phyloP scores from a whole-genome alignment of 2,329 filamentous ascomycete species.

The Trichoderma asperellum region DNA sequence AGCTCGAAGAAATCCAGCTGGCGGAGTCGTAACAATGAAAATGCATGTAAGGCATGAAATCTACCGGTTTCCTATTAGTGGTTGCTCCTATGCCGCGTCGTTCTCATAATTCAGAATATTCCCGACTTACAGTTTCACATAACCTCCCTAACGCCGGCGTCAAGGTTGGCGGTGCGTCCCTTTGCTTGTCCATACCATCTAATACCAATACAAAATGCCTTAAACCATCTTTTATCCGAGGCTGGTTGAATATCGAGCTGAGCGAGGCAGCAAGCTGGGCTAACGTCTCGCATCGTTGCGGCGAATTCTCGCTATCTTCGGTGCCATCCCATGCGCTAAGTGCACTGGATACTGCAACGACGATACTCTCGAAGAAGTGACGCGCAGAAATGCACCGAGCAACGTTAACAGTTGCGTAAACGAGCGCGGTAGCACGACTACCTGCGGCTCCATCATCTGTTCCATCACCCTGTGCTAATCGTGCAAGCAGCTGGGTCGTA shows the following conservation, averaged over 20 bases:
- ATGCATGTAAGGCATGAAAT: conserved; percentile 78
- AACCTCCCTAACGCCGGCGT: conserved; percentile 80
- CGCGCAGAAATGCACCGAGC: conserved; percentile 77
- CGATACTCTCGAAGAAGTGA: conserved; percentile 74
- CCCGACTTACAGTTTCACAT: conserved; percentile 70
- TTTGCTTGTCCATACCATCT: conserved; percentile 83
- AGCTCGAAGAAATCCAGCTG: conserved; percentile 69
- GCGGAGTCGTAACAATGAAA: conserved; percentile 74
- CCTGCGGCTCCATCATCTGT: conserved; percentile 24
- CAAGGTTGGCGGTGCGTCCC: conserved; percentile 77
- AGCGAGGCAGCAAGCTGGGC: conserved; percentile 77
- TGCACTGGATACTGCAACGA: conserved; percentile 61
- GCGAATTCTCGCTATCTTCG: conserved; percentile 23
- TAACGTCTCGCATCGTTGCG: conserved; percentile 76
- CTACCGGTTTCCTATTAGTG: conserved; percentile 48
- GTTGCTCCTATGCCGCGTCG: not conserved
- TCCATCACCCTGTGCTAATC: conserved; percentile 33
- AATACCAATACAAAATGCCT: conserved; percentile 80
- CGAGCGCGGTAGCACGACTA: conserved; percentile 42
- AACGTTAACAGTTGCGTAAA: conserved; percentile 67
- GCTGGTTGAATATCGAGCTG: conserved; percentile 61
- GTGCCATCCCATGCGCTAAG: conserved; percentile 41
- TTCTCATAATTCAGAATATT: not conserved
- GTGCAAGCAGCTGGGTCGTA: conserved; percentile 52
- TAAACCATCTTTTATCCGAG: conserved; percentile 39